These are phyloP conservation scores for Sclerotinia glacialis DNA, from an alignment of 2,329 filamentous ascomycete species.

Conservation along the genomic window DNA sequence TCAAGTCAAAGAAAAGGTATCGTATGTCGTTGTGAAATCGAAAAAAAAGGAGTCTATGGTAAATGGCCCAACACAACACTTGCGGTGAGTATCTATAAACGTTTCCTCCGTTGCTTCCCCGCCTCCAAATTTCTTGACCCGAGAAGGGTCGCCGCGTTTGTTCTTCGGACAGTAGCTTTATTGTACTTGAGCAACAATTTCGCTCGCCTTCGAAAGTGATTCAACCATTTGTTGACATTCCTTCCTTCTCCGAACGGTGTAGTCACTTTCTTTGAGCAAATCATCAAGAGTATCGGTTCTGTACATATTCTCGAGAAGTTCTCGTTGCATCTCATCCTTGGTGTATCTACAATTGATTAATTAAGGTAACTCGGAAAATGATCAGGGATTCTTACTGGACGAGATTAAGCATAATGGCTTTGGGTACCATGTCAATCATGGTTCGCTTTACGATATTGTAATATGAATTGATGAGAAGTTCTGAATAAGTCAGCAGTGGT, in stretches of 20 bases:
- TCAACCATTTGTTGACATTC: conserved; percentile 99
- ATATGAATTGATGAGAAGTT: conserved; percentile 93
- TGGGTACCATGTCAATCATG: conserved; percentile 99
- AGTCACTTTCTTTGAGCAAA: conserved; percentile 95
- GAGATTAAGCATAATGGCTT: conserved; percentile 96
- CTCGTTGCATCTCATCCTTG: conserved; percentile 97
- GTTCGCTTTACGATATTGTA: conserved; percentile 97
- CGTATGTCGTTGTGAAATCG: conserved; percentile 31
- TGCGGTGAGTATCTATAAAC: conserved; percentile 28
- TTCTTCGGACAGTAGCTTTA: conserved; percentile 30
- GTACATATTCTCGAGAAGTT: conserved; percentile 97
- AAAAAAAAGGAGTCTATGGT: conserved; percentile 27
- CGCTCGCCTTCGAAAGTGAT: conserved; percentile 80
- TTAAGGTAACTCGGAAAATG: neutral
- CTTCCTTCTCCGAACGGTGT: conserved; percentile 90
- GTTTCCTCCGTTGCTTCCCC: conserved; percentile 23
- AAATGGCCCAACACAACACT: conserved; percentile 25
- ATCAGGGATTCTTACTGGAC: conserved; percentile 68
- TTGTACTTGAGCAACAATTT: conserved; percentile 82
- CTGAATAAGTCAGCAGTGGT: conserved; percentile 45
- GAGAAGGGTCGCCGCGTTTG: conserved; percentile 26
- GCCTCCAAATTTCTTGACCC: conserved; percentile 22
- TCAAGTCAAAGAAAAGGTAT: conserved; percentile 31
- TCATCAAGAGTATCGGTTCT: conserved; percentile 86
- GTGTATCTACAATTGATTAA: conserved; percentile 61